phyloP scores from a whole-genome alignment of 2,329 filamentous ascomycete genomes.

The Cordyceps fumosorosea region DNA sequence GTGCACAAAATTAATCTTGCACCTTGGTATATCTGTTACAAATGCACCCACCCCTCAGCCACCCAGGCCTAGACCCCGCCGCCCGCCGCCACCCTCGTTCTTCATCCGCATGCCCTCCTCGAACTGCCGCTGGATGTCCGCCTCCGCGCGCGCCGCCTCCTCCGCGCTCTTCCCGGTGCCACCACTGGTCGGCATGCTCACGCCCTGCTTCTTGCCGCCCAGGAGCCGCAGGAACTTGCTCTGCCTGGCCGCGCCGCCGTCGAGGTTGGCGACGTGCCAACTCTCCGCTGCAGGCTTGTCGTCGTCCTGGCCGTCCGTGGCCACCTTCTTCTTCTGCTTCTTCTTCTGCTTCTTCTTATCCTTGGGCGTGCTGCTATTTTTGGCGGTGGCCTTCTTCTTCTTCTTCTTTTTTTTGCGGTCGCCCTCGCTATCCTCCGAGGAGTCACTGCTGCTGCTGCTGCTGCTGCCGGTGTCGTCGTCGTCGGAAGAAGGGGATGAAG shows the following conservation, averaged over 20 bases:
- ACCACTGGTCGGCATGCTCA: background rate
- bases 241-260: conserved; percentile 44
- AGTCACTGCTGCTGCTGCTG: background rate
- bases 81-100: conserved; percentile 42
- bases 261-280: conserved; percentile 48
- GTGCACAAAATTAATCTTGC: background rate
- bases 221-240: conserved; percentile 51
- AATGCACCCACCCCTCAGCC: conserved; percentile 29
- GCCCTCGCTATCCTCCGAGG: conserved; percentile 11
- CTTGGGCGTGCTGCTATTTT: conserved; percentile 17
- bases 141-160: conserved; percentile 36
- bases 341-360: conserved; percentile 16
- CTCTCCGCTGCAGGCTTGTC: conserved; percentile 27
- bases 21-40: background rate
- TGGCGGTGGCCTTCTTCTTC: background rate
- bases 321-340: conserved; percentile 15
- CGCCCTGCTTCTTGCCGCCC: conserved; percentile 13
- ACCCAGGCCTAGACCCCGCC: conserved; percentile 40
- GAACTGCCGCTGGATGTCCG: conserved; percentile 51
- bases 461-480: conserved; percentile 3
- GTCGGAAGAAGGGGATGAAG: background rate
- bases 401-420: conserved; percentile 12
- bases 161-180: conserved; percentile 18
- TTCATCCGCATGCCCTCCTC: conserved; percentile 51
- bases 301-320: conserved; percentile 19